Evolutionary conservation across 306 rosid genomes (phyloP).

Genomic region (Castanea mollissima): DNA sequence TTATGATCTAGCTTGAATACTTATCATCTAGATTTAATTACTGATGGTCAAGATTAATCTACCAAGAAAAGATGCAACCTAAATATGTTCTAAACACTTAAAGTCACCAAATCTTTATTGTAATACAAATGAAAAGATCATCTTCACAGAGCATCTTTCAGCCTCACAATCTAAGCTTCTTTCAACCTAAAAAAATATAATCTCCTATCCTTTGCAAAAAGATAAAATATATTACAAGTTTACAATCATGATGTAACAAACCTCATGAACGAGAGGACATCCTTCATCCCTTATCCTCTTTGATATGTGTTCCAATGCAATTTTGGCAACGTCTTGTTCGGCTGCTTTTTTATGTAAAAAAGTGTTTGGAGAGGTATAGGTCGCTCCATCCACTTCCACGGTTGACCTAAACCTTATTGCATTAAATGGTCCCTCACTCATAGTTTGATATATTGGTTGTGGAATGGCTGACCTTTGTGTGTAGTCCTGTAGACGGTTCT

Average conservation of each 20-base stretch:
- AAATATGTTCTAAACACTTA: neutral
- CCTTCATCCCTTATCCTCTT: slow-evolving; percentile 31
- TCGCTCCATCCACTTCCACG: slow-evolving; percentile 35
- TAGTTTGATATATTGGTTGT: slow-evolving; percentile 33
- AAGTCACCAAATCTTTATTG: neutral
- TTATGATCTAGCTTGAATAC: too few species aligned
- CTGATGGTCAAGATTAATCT: neutral
- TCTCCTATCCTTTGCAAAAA: too few species aligned
- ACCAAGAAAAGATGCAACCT: neutral
- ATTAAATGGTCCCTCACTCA: slow-evolving; percentile 30
- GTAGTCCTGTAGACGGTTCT: slow-evolving; percentile 34
- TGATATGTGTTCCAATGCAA: slow-evolving; percentile 32
- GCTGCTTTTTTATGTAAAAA: slow-evolving; percentile 37
- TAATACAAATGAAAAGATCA: too few species aligned
- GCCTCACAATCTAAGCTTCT: too few species aligned
- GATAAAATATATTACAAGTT: neutral
- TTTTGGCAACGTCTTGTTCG: slow-evolving; percentile 51
- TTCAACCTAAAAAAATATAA: neutral
- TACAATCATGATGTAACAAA: slow-evolving; percentile 10
- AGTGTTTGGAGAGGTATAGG: slow-evolving; percentile 24
- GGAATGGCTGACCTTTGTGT: slow-evolving; percentile 25
- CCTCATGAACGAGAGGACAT: slow-evolving; percentile 34
- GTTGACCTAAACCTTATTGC: slow-evolving; percentile 35
- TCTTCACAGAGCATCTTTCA: too few species aligned
- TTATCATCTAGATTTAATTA: too few species aligned